Percentiles rank a stretch among this genome's conserved stretches.
These are phyloP conservation scores for Candida namnaoensis DNA, from an alignment of 805 yeast species.

Conservation along the genomic window DNA sequence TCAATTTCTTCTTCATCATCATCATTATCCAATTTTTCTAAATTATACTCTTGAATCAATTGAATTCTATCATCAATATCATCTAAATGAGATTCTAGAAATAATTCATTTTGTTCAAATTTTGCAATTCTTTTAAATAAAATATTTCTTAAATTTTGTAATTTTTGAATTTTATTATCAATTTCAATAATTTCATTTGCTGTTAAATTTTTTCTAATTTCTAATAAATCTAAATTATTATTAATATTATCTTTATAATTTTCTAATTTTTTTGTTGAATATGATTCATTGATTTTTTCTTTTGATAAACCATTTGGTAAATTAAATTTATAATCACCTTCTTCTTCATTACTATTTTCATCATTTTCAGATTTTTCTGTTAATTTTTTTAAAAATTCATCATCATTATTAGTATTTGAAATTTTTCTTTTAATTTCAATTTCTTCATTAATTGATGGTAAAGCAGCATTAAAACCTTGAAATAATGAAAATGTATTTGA, in stretches of 20 bases:
- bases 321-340: constrained; percentile 13
- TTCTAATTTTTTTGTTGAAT: constrained; percentile 29
- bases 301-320: constrained; percentile 31
- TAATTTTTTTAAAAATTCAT: constrained; percentile 9
- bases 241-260: constrained; percentile 29
- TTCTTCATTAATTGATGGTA: constrained; percentile 41
- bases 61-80: constrained; percentile 35
- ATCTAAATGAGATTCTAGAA: constrained; percentile 37
- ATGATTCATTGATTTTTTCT: constrained; percentile 32
- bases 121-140: constrained; percentile 51
- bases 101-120: constrained; percentile 54
- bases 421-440: constrained; percentile 19
- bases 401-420: constrained; percentile 5
- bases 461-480: constrained; percentile 61
- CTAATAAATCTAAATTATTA: constrained; percentile 43
- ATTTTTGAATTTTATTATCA: constrained; percentile 44
- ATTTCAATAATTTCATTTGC: constrained; percentile 57
- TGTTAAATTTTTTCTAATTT: constrained; percentile 56
- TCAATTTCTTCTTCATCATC: constrained; percentile 3
- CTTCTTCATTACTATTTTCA: constrained; percentile 16
- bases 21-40: constrained; percentile 20
- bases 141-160: constrained; percentile 40
- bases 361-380: constrained; percentile 1
- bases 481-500: constrained; percentile 39
- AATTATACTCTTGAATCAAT: constrained; percentile 30